Base-by-base conservation (phyloP, 2,329 filamentous ascomycete genomes). In the Penicillium capsulatum region DNA sequence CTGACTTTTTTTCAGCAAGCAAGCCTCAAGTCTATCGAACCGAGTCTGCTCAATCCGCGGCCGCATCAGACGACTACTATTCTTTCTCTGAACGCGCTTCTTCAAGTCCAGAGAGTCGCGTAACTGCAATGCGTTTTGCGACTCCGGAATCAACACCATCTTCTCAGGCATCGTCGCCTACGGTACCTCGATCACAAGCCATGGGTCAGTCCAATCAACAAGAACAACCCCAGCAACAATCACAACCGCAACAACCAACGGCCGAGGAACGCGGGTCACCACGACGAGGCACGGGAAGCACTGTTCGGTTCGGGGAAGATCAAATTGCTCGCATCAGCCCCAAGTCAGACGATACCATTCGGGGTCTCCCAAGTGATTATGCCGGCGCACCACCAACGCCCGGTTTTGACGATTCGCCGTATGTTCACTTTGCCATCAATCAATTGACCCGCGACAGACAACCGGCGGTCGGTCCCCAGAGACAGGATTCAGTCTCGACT, bases 341-440 rank as follows among this genome's bases (percentile, higher is more conserved):
- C 20, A 49, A 43, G 17, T 54, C 54, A 7, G 50, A 60, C 24
- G 51, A 48, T 19, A 51, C 51, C 26, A 53, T 47, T 40, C 50
- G 55, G n/a, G 55, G 44, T 31, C 45, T 53, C 4, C 51, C 58
- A 4, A 48, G 45, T 14, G 60, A 61, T 29, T 55, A 61, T 50
- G 49, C 54, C 30, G 51, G 62, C 11, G 68, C 68, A 36, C 68
- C 72, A 9, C 70, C 74, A 2, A 91, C 86, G 0, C 89, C 89
- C 0, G 86, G 83, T 7, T 72, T 88, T 27, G 89, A 95, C 57
- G 85, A 94, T 57, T 84, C 81, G 7, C 89, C 88, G 0, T 94
- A 90, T 63, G 86, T 96, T 48, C 84, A 84, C 48, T 94, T 92
- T 62, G 90, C 91, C 28, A 80, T 97, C 47, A 86, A 94, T 48